Base-by-base conservation (phyloP, 495 filamentous ascomycete species). In the Cercophora sp. region DNA sequence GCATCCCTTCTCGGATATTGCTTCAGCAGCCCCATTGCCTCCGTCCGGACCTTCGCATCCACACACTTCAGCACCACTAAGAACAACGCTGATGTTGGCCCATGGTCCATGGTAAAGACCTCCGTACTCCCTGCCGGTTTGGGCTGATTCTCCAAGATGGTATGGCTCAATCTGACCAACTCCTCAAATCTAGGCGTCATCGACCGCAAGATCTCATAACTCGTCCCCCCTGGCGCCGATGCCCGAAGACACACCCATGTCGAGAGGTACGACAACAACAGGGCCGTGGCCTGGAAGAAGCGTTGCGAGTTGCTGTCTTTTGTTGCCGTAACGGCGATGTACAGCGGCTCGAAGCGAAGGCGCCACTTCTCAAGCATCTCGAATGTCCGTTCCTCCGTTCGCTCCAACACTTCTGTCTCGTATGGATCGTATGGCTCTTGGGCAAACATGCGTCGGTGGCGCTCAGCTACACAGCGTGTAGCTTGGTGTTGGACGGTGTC, bases 71-170 rank as follows among this genome's bases (percentile, higher is more conserved):
- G 54, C 5, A 60, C 54, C 8, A 46, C 52, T 26, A 58, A 25
- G 32, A 57, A 59, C 8, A 65, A 35, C 2, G 54, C 49, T 40
- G 58, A 42, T 3, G 50, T 54, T 5, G 51, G 62, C 2, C 62
- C 59, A 25, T 56, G 60, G 35, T 62, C 62, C 50, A 60, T 52
- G 1, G 62, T 60, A 42, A 65, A 60, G 1, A 46, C 20, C 27
- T 56, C 52, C 18, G n/a, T n/a, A n/a, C n/a, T n/a, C n/a, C n/a
- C n/a, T n/a, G n/a, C n/a, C n/a, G n/a, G n/a, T n/a, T 8, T 35
- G 10, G 40, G 53, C 47, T 58, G 57, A 16, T 54, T 51, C 2
- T 31, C 8, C 18, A 65, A 35, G 5, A 65, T 18, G 27, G 57
- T 52, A 6, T 27, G 31, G 4, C 19, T 24, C 11, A 65, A 57